Evolutionary conservation across 2,329 filamentous ascomycete genomes (phyloP).

Genomic region (Plectosphaerella sp.): DNA sequence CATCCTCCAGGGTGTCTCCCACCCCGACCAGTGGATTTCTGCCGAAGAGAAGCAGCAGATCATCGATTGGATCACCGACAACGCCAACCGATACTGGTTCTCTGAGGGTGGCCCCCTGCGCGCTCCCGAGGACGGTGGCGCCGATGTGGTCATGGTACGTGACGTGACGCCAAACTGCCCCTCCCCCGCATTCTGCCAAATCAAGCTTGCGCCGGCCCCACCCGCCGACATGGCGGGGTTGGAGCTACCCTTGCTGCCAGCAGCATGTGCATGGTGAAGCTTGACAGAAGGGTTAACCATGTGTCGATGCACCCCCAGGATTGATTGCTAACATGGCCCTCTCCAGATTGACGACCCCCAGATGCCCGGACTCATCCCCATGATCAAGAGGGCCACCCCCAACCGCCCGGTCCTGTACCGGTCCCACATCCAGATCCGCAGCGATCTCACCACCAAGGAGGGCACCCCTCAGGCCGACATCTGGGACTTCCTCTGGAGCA

Average conservation of each 20-base stretch:
- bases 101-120: constrained; percentile 62
- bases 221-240: not conserved
- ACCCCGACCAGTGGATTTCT: constrained; percentile 59
- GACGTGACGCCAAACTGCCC: not conserved
- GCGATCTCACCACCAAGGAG: constrained; percentile 60
- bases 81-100: constrained; percentile 73
- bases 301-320: too few species aligned
- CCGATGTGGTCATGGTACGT: constrained; percentile 65
- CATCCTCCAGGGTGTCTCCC: constrained; percentile 75
- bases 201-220: not conserved
- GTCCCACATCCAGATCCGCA: constrained; percentile 78
- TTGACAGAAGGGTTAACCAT: too few species aligned
- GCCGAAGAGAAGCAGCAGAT: constrained; percentile 58
- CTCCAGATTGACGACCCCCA: constrained; percentile 72
- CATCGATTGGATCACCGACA: constrained; percentile 67
- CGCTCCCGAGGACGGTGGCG: constrained; percentile 62
- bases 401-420: constrained; percentile 75
- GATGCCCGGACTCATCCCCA: constrained; percentile 73
- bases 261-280: too few species aligned
- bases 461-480: constrained; percentile 67
- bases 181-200: constrained; percentile 3
- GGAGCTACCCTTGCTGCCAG: too few species aligned
- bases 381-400: constrained; percentile 68
- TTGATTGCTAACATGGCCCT: not conserved
- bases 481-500: constrained; percentile 72